Evolutionary conservation across 2,329 filamentous ascomycete genomes (phyloP).

Genomic region (Paraphaeosphaeria sporulosa): DNA sequence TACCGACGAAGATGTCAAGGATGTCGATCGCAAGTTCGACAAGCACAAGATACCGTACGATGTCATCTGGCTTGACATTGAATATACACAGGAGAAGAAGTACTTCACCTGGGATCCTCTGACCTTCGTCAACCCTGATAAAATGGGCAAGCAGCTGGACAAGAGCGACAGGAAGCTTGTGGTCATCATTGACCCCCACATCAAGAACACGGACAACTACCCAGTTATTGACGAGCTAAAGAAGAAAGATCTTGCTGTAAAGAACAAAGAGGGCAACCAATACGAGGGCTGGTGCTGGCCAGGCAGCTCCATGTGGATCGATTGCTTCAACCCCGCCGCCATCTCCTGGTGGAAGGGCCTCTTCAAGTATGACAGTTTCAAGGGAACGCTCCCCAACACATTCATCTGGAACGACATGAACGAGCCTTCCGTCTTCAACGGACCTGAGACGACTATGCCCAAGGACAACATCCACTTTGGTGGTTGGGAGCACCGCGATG

Average conservation of each 20-base stretch:
- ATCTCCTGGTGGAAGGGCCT: slow-evolving; percentile 89
- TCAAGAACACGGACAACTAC: slow-evolving; percentile 89
- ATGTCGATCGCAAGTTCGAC: slow-evolving; percentile 96
- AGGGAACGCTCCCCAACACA: slow-evolving; percentile 83
- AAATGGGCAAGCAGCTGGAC: slow-evolving; percentile 89
- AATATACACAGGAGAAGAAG: slow-evolving; percentile 96
- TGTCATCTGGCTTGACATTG: slow-evolving; percentile 98
- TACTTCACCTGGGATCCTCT: slow-evolving; percentile 98
- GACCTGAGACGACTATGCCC: slow-evolving; percentile 97
- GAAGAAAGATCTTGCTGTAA: slow-evolving; percentile 81
- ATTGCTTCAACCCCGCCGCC: slow-evolving; percentile 92
- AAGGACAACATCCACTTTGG: slow-evolving; percentile 95
- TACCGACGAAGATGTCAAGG: slow-evolving; percentile 94
- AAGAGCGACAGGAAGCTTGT: slow-evolving; percentile 88
- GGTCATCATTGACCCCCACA: slow-evolving; percentile 94
- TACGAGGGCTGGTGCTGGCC: slow-evolving; percentile 99
- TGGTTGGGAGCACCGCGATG: slow-evolving; percentile 94
- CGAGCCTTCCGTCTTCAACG: slow-evolving; percentile 98
- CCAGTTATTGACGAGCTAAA: slow-evolving; percentile 80
- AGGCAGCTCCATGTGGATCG: slow-evolving; percentile 94
- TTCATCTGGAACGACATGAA: slow-evolving; percentile 99
- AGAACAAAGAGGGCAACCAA: slow-evolving; percentile 86
- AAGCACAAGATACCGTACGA: slow-evolving; percentile 96
- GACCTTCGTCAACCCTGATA: slow-evolving; percentile 83
- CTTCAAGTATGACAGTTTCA: slow-evolving; percentile 88